Percentiles rank a stretch among this genome's conserved stretches.
These are phyloP conservation scores for Mycena crocata DNA, from an alignment of 768 basidiomycete genomes.

Conservation along the genomic window DNA sequence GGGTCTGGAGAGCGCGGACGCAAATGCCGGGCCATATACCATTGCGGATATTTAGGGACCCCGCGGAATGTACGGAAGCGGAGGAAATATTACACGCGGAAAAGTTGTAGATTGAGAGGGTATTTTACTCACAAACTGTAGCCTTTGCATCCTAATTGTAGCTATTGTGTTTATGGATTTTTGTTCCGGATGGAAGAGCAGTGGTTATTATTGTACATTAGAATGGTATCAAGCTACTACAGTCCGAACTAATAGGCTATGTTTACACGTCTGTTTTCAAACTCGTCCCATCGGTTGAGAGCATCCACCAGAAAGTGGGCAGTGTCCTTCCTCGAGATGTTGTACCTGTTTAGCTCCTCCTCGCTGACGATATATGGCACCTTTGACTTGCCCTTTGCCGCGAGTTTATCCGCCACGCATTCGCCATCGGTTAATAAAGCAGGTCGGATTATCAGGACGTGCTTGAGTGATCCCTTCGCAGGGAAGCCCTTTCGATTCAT, in stretches of 20 bases:
- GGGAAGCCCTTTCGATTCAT: conserved; percentile 44
- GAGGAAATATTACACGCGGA: conserved; percentile 53
- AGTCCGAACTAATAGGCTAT: conserved; percentile 71
- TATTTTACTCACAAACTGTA: conserved; percentile 4
- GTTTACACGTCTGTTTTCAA: conserved; percentile 59
- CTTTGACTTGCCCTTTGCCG: conserved; percentile 40
- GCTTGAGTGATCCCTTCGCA: conserved; percentile 47
- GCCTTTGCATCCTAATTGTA: conserved; percentile 3
- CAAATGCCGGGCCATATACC: conserved; percentile 67
- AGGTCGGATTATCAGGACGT: conserved; percentile 65
- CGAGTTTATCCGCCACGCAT: conserved; percentile 53
- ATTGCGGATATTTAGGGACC: conserved; percentile 75
- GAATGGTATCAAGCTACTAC: no score
- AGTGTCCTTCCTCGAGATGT: conserved; percentile 72
- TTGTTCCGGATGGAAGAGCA: no score
- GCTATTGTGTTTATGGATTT: not conserved
- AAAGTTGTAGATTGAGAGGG: conserved; percentile 17
- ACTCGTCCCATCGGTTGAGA: conserved; percentile 62
- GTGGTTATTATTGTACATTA: no score
- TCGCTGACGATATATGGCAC: conserved; percentile 60
- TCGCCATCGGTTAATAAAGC: conserved; percentile 70
- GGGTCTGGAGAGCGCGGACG: conserved; percentile 72
- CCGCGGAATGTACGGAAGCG: conserved; percentile 77
- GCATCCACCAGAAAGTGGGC: conserved; percentile 72
- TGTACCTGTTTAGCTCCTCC: conserved; percentile 58